Base-by-base conservation (phyloP, 2,329 filamentous ascomycete genomes). In the Aspergillus spinulosporus region DNA sequence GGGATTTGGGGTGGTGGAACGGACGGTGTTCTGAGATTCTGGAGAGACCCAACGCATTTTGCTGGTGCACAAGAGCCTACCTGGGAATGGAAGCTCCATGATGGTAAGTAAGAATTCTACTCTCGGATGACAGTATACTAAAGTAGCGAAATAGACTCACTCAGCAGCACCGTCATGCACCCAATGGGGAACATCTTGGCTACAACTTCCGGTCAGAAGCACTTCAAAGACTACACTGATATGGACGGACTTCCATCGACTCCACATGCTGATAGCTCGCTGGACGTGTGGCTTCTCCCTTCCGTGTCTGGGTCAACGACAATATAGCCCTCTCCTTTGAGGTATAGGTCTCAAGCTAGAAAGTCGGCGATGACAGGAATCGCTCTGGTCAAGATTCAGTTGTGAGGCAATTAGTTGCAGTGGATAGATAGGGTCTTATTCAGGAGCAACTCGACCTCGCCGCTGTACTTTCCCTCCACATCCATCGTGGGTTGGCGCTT, bases 1-100 rank as follows among this genome's bases (percentile, higher is more conserved):
- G 82, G 86, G 63, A 69, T 87, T 15, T 86, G 83, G 83, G 78
- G 75, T 45, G 85, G 85, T 8, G 84, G 83, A 0, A 76, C 69
- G 1, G 84, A 87, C 72, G 84, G 85, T 0, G 64, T 62, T n/a
- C 73, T 83, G 53, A 73, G 81, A 56, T 71, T 77, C 53, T 84
- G 82, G 82, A 72, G 68, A 42, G 72, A 79, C 57, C 74, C 79
- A 1, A 70, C 75, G n/a, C 62, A 66, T 37, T 64, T 61, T 15
- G 73, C 73, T 53, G 80, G 76, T 7, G 67, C 70, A 3, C 67
- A 78, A 36, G 61, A 69, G 15, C 75, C 81, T 2, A 72, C 75
- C 58, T 75, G 69, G 62, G 73, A 75, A 57, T 74, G 74, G 61
- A 67, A 75, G 37, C 67, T 77, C 4, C 79, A 83, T 64, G 67